Evolutionary conservation across 768 basidiomycete genomes (phyloP), one percentile per base, ranked within the genome.

Genomic region (Postia placenta): DNA sequence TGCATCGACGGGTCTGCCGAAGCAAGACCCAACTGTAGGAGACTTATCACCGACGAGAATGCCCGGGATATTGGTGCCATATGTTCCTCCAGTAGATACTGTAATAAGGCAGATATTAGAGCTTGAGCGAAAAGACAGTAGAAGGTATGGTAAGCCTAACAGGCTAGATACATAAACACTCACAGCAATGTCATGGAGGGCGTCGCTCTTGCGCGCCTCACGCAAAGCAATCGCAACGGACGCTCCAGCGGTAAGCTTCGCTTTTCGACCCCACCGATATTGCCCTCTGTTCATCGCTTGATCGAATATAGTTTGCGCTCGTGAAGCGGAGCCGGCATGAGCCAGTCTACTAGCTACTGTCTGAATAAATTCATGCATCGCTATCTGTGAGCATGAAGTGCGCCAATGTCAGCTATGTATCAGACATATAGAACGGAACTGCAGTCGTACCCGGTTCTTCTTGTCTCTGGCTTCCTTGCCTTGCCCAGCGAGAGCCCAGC

Each of bases 261-360:
- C 82, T 54, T 75, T 81, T 45, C 79, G 74, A 30, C 90, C 89
- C 88, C 88, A 92, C 30, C 77, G 78, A 60, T 79, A 83, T 9
- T 69, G 46, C 12, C 76, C 78, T 26, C 70, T 70, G 20, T 66
- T 52, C 78, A 82, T 87, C 22, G 79, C 78, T 56, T 83, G 80
- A 66, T 77, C 76, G 66, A 91, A 91, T 23, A 92, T 65, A 48
- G 72, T 72, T 50, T 74, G 75, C 11, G 84, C 83, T 55, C 88
- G 85, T 56, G 78, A 72, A 53, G 81, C 72, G 58, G 81, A 68
- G 61, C 81, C 82, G 56, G 81, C 65, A 51, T 72, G 74, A 57
- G 75, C 75, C 24, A 89, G 69, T 56, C 78, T 79, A 42, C 71
- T 66, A 49, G 83, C 73, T 30, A 89, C 67, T 38, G 79, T 74